These are phyloP conservation scores for Stagonosporopsis rhizophila DNA, from an alignment of 2,329 filamentous ascomycete genomes.

Conservation along the genomic window DNA sequence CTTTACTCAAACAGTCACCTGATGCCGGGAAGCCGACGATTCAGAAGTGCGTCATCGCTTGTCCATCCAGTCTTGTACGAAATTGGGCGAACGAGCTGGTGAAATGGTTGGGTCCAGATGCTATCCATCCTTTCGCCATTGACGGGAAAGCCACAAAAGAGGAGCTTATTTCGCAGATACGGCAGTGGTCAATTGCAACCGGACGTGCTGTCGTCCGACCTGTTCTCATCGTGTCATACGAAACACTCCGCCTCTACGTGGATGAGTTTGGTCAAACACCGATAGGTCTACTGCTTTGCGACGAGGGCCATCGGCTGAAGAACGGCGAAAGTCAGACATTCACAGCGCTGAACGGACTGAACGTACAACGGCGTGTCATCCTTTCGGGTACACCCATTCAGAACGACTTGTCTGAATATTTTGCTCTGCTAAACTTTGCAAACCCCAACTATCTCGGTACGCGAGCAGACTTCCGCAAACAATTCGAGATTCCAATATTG, in stretches of 20 bases:
- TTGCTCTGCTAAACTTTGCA: constrained; percentile 92
- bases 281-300: constrained; percentile 92
- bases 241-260: constrained; percentile 89
- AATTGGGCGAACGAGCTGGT: constrained; percentile 98
- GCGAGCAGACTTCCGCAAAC: constrained; percentile 88
- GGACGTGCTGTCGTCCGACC: constrained; percentile 90
- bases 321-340: constrained; percentile 97
- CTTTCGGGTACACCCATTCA: constrained; percentile 97
- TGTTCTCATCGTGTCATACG: constrained; percentile 97
- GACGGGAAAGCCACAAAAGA: constrained; percentile 97
- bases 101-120: constrained; percentile 95
- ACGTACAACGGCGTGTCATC: constrained; percentile 91
- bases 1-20: constrained; percentile 90
- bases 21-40: constrained; percentile 94
- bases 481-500: constrained; percentile 91
- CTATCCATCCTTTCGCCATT: constrained; percentile 91
- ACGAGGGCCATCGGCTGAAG: constrained; percentile 95
- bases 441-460: constrained; percentile 92
- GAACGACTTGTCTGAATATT: constrained; percentile 98
- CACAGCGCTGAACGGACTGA: constrained; percentile 84
- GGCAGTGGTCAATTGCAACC: constrained; percentile 91
- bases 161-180: constrained; percentile 85
- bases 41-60: constrained; percentile 95
- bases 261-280: constrained; percentile 88
- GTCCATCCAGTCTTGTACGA: constrained; percentile 91